Base-by-base conservation (phyloP, 805 yeast species). In the Ogataea parapolymorpha region DNA sequence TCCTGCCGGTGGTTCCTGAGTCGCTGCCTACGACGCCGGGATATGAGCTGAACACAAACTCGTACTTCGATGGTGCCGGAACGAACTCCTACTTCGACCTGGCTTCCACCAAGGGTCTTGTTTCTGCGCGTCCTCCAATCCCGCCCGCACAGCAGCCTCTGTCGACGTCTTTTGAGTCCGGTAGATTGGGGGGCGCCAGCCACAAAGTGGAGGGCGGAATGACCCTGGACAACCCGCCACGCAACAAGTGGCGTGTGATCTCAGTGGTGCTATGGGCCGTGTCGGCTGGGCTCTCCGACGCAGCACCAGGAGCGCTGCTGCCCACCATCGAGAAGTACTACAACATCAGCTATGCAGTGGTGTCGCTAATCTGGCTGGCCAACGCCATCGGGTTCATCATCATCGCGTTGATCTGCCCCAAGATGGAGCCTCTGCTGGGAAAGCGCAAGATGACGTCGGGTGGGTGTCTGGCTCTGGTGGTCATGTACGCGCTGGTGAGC, bases 261-360 rank as follows among this genome's bases (percentile, higher is more conserved):
- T 61, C 75, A 8, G 54, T 66, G 10, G 59, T 72, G 24, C 5
- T 57, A 4, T 75, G 77, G 74, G 55, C 60, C 8, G 57, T 71
- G 30, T 48, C 65, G 2, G 48, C 55, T 9, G 82, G 82, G 1
- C 56, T 74, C 48, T 54, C 70, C 20, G 85, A 79, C 52, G 79
- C 79, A 42, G 75, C 79, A 11, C 74, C 80, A 1, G 85, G 84
- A 44, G 80, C 82, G 0, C 56, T 79, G n/a, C 58, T 79, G 37
- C 82, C 81, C 5, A 60, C 63, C 31, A 73, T 79, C 28, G 83
- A 79, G 48, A 54, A 41, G 4, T 66, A 70, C 52, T 79, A 77
- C 52, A 39, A 53, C 26, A 65, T 79, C 39, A 62, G 62, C 14
- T 79, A 79, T 51, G 67, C 80, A 2, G 50, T 74, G n/a, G 81